These are phyloP conservation scores for Aegilops sharonensis DNA, from an alignment of 176 grass and related monocot genomes.

Conservation along the genomic window DNA sequence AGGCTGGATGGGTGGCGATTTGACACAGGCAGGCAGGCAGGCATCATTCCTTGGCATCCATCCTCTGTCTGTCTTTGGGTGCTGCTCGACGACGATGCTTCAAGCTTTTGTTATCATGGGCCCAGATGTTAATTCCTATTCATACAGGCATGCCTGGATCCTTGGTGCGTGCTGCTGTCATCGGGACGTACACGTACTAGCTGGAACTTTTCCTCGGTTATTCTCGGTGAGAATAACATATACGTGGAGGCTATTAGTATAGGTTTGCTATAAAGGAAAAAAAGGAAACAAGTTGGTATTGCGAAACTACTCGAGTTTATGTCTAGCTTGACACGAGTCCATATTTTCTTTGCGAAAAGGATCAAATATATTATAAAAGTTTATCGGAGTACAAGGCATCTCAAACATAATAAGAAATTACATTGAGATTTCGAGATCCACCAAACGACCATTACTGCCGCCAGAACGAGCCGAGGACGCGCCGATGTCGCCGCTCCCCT, in stretches of 20 bases:
- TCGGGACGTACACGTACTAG: not conserved
- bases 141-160: not conserved
- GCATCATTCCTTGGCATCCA: conserved; percentile 20
- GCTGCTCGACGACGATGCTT: not conserved
- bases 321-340: too few species aligned
- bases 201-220: not conserved
- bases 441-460: too few species aligned
- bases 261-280: not conserved
- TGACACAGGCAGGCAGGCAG: not conserved
- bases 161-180: not conserved
- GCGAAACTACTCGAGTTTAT: not conserved
- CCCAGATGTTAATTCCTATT: not conserved
- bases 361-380: too few species aligned
- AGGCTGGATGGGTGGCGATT: conserved; percentile 4
- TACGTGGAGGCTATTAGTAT: too few species aligned
- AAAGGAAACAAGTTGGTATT: not conserved
- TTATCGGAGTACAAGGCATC: too few species aligned
- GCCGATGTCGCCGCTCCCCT: too few species aligned
- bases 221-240: not conserved
- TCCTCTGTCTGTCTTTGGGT: not conserved
- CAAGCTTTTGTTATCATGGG: conserved; percentile 16
- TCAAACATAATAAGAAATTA: too few species aligned
- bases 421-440: too few species aligned
- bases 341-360: too few species aligned
- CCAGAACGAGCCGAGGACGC: too few species aligned